Conservation (phyloP, 2,329 filamentous ascomycete genomes). For the Helminthosporium solani region DNA sequence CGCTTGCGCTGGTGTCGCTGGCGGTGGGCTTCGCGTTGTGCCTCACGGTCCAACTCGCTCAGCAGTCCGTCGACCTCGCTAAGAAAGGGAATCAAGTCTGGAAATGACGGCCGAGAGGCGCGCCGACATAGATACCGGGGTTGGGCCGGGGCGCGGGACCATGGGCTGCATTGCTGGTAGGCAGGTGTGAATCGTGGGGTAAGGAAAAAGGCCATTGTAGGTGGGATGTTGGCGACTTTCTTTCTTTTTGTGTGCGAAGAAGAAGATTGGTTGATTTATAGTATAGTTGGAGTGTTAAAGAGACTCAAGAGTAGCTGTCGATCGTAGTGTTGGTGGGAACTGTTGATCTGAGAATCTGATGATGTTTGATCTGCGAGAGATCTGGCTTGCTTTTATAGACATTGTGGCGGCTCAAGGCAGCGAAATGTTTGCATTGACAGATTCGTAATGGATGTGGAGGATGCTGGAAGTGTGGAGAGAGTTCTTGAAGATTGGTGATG, state of each 20-base stretch:
- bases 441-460: constrained; percentile 28
- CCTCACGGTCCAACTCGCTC: constrained; percentile 35
- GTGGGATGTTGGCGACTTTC: constrained; percentile 3
- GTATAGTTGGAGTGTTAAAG: constrained; percentile 10
- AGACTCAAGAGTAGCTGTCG: constrained; percentile 20
- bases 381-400: constrained; percentile 33
- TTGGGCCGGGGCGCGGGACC: constrained; percentile 25
- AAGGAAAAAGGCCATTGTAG: constrained; percentile 38
- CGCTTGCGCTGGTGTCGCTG: constrained; percentile 35
- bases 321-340: constrained; percentile 13
- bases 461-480: constrained; percentile 27
- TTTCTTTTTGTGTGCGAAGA: too few relatives aligned
- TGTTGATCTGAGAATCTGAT: constrained; percentile 28
- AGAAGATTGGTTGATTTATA: constrained; percentile 1
- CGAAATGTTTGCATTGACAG: constrained; percentile 22
- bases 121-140: constrained; percentile 21
- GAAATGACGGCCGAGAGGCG: constrained; percentile 18
- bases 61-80: constrained; percentile 35
- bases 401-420: constrained; percentile 29
- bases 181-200: constrained; percentile 35
- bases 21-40: constrained; percentile 26
- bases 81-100: constrained; percentile 35
- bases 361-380: constrained; percentile 19
- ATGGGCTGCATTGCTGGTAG: constrained; percentile 32
- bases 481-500: constrained; percentile 26